These are phyloP conservation scores for Pholiota microspora DNA, from an alignment of 768 basidiomycete genomes.

Conservation along the genomic window DNA sequence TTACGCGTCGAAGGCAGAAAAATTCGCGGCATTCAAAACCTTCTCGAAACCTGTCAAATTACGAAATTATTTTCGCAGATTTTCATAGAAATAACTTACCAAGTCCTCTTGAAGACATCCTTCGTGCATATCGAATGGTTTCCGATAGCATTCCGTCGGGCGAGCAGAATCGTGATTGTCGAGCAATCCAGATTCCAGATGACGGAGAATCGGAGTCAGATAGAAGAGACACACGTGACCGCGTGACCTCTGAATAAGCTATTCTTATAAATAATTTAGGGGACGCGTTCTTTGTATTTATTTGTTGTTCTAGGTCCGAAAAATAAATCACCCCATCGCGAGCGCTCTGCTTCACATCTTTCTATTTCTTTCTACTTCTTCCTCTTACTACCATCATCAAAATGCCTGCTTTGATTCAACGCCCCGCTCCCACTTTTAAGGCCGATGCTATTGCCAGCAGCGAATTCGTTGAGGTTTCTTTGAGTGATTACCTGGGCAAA, in stretches of 20 bases:
- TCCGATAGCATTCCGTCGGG: too few relatives aligned
- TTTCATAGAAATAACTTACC: too few relatives aligned
- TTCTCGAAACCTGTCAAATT: too few relatives aligned
- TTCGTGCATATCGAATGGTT: too few relatives aligned
- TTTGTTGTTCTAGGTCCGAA: constrained; percentile 12
- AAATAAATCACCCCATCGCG: neutral
- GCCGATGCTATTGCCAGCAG: constrained; percentile 75
- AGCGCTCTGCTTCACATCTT: too few relatives aligned
- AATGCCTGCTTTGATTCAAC: constrained; percentile 72
- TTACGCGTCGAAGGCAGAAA: too few relatives aligned
- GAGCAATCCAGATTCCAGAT: too few relatives aligned
- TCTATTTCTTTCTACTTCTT: too few relatives aligned
- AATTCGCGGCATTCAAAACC: too few relatives aligned
- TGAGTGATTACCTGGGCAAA: constrained; percentile 74
- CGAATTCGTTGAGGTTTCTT: constrained; percentile 73
- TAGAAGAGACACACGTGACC: neutral
- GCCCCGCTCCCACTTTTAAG: constrained; percentile 80
- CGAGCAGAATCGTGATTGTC: too few relatives aligned
- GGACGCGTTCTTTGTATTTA: constrained; percentile 10
- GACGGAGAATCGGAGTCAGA: neutral
- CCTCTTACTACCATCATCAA: neutral
- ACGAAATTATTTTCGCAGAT: too few relatives aligned
- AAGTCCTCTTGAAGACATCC: too few relatives aligned
- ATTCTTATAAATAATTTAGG: neutral
- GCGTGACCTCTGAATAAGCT: constrained; percentile 7